Conservation (phyloP, 352 stramenopile genomes). For the Globisporangium irregulare region DNA sequence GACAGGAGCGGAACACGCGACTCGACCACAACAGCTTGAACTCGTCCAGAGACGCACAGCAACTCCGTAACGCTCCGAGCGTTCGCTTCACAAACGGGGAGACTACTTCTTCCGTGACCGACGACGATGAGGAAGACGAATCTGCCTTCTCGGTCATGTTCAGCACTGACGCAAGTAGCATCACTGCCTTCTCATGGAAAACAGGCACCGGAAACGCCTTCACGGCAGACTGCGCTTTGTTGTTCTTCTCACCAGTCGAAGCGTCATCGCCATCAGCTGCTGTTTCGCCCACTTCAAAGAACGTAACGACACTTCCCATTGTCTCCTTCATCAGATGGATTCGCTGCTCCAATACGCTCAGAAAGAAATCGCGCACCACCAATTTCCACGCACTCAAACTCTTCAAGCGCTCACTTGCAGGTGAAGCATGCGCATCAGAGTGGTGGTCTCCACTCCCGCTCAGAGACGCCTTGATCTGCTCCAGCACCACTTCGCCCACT, state of each 20-base stretch:
- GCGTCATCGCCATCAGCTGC: constrained; percentile 21
- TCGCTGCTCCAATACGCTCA: constrained; percentile 34
- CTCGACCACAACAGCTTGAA: constrained; percentile 70
- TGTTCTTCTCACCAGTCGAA: constrained; percentile 7
- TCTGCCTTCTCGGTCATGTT: constrained; percentile 45
- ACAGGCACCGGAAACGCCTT: constrained; percentile 50
- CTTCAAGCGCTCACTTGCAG: constrained; percentile 42
- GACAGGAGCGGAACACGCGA: constrained; percentile 47
- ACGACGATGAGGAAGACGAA: constrained; percentile 10
- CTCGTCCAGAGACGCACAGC: constrained; percentile 47
- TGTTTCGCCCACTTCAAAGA: constrained; percentile 32
- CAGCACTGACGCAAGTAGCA: constrained; percentile 48
- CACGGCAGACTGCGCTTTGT: constrained; percentile 23
- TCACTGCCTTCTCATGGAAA: constrained; percentile 63
- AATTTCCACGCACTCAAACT: constrained; percentile 51
- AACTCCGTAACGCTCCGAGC: constrained; percentile 37
- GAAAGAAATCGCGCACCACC: constrained; percentile 64
- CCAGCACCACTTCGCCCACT: constrained; percentile 55
- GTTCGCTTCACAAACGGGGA: constrained; percentile 46
- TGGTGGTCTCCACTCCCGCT: constrained; percentile 38
- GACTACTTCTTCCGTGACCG: constrained; percentile 21
- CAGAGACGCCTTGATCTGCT: constrained; percentile 40
- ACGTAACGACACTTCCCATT: constrained; percentile 29
- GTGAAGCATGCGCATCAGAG: constrained; percentile 16
- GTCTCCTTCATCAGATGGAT: constrained; percentile 29